Evolutionary conservation across 2,329 filamentous ascomycete species (phyloP).

Genomic region (Hypoxylon sp.): DNA sequence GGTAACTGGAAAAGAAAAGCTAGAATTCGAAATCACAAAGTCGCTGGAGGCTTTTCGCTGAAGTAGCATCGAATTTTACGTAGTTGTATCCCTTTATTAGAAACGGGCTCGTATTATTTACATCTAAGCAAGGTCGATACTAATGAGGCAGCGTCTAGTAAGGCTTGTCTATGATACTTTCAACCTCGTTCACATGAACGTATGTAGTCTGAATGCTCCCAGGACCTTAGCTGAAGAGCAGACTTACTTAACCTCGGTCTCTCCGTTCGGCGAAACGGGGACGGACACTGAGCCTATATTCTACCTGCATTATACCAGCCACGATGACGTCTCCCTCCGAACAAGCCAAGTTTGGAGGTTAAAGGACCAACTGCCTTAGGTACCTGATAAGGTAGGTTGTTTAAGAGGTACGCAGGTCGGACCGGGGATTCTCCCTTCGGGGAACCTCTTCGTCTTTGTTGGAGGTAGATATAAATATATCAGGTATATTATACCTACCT

Average conservation of each 20-base stretch:
- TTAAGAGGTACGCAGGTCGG: not conserved
- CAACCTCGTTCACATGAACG: too few species aligned
- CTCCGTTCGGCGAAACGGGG: not conserved
- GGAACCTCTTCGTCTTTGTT: not conserved
- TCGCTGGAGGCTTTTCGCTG: too few species aligned
- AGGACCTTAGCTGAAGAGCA: not conserved
- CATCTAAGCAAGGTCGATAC: not conserved
- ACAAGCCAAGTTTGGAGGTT: not conserved
- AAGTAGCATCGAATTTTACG: too few species aligned
- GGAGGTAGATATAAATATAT: too few species aligned
- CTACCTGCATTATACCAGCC: constrained; percentile 6
- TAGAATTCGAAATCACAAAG: too few species aligned
- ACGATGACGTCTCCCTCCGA: constrained; percentile 6
- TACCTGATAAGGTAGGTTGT: not conserved
- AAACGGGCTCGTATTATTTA: not conserved
- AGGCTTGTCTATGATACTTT: not conserved
- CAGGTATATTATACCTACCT: not conserved
- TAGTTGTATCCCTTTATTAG: not conserved
- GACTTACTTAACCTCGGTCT: not conserved
- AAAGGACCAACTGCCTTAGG: too few species aligned
- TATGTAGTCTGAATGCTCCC: too few species aligned
- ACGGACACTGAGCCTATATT: not conserved
- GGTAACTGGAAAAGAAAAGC: too few species aligned
- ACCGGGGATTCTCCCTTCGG: not conserved
- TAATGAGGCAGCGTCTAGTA: not conserved